These are phyloP conservation scores for Candida parachauliodes DNA, from an alignment of 805 yeast species.

Conservation along the genomic window DNA sequence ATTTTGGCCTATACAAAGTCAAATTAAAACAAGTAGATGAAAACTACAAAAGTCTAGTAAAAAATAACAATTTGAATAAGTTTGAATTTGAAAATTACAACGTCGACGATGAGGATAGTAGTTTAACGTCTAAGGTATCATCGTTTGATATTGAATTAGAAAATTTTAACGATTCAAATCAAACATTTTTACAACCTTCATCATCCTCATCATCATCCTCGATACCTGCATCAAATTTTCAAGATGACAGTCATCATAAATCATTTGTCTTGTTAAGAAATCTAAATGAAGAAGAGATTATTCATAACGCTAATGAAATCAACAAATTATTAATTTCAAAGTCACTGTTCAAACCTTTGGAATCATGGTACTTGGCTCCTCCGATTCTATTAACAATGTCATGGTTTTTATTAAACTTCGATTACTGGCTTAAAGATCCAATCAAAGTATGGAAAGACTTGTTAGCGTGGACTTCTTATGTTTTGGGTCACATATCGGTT, in stretches of 20 bases:
- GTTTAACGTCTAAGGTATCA: not conserved
- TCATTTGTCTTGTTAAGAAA: conserved; percentile 2
- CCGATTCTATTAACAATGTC: conserved; percentile 39
- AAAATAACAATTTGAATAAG: not conserved
- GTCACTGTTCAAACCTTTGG: conserved; percentile 2
- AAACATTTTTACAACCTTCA: too few relatives aligned
- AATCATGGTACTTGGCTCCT: conserved; percentile 53
- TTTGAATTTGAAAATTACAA: not conserved
- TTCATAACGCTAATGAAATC: not conserved
- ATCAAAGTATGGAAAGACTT: conserved; percentile 48
- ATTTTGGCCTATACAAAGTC: conserved; percentile 1
- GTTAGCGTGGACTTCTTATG: conserved; percentile 61
- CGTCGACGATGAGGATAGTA: not conserved
- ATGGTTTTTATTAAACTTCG: conserved; percentile 51
- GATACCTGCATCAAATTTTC: conserved; percentile 3
- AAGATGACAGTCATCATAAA: conserved; percentile 1
- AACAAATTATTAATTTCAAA: conserved; percentile 3
- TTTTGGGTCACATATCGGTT: conserved; percentile 57
- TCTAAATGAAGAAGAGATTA: conserved; percentile 2
- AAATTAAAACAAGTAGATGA: not conserved
- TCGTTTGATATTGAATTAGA: conserved; percentile 7
- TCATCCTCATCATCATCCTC: not conserved
- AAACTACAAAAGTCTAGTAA: not conserved
- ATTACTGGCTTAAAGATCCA: conserved; percentile 38
- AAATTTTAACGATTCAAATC: too few relatives aligned